These are phyloP conservation scores for Kalanchoe fedtschenkoi DNA, from an alignment of 164 flowering plant species.

Conservation along the genomic window DNA sequence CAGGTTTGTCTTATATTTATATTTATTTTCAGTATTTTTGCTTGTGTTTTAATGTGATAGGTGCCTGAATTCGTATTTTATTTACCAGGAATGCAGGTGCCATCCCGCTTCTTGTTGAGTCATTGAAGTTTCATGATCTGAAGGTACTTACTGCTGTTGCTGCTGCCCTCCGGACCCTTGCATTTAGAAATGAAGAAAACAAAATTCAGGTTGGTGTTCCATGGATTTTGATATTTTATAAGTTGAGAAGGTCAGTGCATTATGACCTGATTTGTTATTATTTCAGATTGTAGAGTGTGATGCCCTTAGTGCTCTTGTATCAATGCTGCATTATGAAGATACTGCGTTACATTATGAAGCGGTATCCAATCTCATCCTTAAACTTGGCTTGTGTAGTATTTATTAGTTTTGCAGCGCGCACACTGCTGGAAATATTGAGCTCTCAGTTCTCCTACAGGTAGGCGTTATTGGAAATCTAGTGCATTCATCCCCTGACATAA, in stretches of 20 bases:
- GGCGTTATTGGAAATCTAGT: slow-evolving; percentile 83
- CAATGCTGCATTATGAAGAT: slow-evolving; percentile 78
- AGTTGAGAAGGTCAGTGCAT: not conserved
- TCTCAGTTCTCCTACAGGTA: slow-evolving; percentile 26
- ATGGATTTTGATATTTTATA: not conserved
- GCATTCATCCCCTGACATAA: slow-evolving; percentile 81
- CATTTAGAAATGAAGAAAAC: slow-evolving; percentile 46
- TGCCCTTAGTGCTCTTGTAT: slow-evolving; percentile 63
- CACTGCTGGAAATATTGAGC: not conserved
- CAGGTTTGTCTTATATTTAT: slow-evolving; percentile 36
- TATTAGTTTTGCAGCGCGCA: not conserved
- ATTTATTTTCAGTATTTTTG: slow-evolving; percentile 5
- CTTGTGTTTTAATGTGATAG: not conserved
- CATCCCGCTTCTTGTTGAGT: slow-evolving; percentile 80
- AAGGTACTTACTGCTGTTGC: slow-evolving; percentile 92
- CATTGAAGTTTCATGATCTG: slow-evolving; percentile 55
- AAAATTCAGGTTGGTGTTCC: not conserved
- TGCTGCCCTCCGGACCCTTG: slow-evolving; percentile 77
- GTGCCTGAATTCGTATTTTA: not conserved
- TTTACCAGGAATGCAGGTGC: slow-evolving; percentile 60
- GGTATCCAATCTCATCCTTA: slow-evolving; percentile 21
- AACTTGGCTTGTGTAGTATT: not conserved
- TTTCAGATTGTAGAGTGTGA: slow-evolving; percentile 71
- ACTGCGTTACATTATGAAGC: slow-evolving; percentile 67
- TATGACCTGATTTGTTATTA: not conserved